Evolutionary conservation across 75 land plant genomes (phyloP).

Genomic region (Gnetum montanum): DNA sequence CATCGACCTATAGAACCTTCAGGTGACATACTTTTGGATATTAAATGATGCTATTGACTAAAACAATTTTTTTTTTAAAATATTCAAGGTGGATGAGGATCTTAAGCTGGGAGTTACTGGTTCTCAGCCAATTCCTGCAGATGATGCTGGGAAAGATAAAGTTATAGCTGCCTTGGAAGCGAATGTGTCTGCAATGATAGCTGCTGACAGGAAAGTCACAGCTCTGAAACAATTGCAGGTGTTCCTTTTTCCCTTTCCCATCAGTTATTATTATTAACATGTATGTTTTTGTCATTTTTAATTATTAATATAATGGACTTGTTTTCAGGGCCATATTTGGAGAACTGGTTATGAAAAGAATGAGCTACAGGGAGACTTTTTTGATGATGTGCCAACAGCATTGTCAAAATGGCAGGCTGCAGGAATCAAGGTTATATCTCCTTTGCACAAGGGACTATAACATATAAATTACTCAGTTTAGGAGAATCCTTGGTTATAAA

Average conservation of each 20-base stretch:
- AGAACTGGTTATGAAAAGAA: slow-evolving; percentile 78
- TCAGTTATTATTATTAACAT: background rate
- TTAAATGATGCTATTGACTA: too few species aligned
- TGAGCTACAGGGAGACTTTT: slow-evolving; percentile 74
- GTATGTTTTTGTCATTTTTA: background rate
- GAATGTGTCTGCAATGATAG: slow-evolving; percentile 89
- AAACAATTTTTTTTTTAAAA: too few species aligned
- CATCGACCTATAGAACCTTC: too few species aligned
- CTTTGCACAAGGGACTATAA: too few species aligned
- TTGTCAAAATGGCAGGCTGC: slow-evolving; percentile 67
- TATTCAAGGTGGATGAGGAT: slow-evolving; percentile 74
- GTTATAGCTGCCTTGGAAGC: slow-evolving; percentile 69
- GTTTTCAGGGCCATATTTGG: slow-evolving; percentile 92
- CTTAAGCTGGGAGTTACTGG: slow-evolving; percentile 51
- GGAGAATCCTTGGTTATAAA: too few species aligned
- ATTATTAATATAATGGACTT: background rate
- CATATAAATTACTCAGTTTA: too few species aligned
- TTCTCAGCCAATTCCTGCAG: slow-evolving; percentile 57
- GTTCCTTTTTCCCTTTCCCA: too few species aligned
- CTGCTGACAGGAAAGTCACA: slow-evolving; percentile 91
- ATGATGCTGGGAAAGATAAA: slow-evolving; percentile 55
- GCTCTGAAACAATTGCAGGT: slow-evolving; percentile 94
- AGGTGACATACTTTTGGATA: too few species aligned
- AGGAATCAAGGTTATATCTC: slow-evolving; percentile 61
- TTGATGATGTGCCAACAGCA: slow-evolving; percentile 93